Percentiles rank a stretch among this genome's conserved stretches.
Evolutionary conservation across 768 basidiomycete genomes (phyloP).

Genomic region (Xerocomellus intermedius): DNA sequence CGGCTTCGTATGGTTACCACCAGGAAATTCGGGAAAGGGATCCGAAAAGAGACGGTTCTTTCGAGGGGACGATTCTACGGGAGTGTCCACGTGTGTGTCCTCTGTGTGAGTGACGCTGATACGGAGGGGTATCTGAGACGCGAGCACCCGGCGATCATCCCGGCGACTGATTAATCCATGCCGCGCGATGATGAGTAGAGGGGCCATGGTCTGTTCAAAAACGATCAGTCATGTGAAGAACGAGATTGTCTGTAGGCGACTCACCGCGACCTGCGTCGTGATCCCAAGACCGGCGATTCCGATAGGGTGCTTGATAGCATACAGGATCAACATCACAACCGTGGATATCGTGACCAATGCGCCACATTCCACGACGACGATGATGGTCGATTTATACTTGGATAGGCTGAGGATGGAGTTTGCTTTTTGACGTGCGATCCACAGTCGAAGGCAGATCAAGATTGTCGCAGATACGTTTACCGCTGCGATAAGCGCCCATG

Average conservation of each 20-base stretch:
- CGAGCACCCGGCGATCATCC: background rate
- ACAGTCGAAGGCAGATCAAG: conserved; percentile 17
- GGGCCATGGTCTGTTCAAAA: conserved; percentile 9
- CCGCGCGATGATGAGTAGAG: conserved; percentile 19
- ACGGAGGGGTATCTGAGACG: conserved; percentile 14
- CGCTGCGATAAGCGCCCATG: conserved; percentile 16
- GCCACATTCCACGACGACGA: conserved; percentile 24
- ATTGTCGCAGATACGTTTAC: conserved; percentile 19
- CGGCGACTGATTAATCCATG: conserved; percentile 10
- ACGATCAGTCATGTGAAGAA: background rate
- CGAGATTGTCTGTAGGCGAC: background rate
- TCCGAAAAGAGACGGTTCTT: background rate
- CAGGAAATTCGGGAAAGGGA: background rate
- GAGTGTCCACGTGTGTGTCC: conserved; percentile 2
- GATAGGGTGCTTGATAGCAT: background rate
- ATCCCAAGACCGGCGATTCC: conserved; percentile 18
- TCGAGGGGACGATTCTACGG: background rate
- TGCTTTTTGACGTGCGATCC: conserved; percentile 5
- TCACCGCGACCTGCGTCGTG: conserved; percentile 20
- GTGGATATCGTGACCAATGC: conserved; percentile 18
- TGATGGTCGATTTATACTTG: conserved; percentile 17
- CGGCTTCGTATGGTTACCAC: background rate
- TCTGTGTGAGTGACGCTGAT: conserved; percentile 13
- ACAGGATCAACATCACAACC: conserved; percentile 14
- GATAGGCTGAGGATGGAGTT: background rate